Conservation (phyloP, 2,329 filamentous ascomycete species). For the Hypomyces perniciosus region DNA sequence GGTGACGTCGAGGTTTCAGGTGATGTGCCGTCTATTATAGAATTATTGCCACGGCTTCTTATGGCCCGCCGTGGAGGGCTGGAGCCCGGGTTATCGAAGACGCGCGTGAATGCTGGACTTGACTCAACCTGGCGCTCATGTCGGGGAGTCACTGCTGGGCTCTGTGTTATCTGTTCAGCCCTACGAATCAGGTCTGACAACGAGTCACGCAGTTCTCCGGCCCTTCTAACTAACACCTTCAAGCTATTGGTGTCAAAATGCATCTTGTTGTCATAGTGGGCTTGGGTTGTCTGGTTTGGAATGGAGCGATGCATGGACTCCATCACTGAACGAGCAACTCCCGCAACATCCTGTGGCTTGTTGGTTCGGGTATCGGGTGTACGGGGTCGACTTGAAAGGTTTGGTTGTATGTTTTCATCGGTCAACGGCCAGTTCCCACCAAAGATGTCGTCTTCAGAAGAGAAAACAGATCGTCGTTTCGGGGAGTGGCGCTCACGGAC, state of each 20-base stretch:
- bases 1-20: constrained; percentile 47
- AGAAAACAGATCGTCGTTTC: constrained; percentile 56
- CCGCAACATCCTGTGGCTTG: constrained; percentile 34
- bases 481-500: constrained; percentile 48
- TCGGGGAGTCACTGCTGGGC: constrained; percentile 47
- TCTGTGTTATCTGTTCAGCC: constrained; percentile 52
- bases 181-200: constrained; percentile 55
- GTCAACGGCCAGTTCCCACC: constrained; percentile 43
- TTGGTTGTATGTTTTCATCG: constrained; percentile 30
- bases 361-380: constrained; percentile 33
- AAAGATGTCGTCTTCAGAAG: constrained; percentile 62
- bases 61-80: constrained; percentile 47
- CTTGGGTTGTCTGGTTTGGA: constrained; percentile 32
- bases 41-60: constrained; percentile 49
- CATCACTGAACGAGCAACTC: constrained; percentile 53
- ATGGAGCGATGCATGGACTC: constrained; percentile 54
- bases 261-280: constrained; percentile 38
- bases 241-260: constrained; percentile 65
- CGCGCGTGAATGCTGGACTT: constrained; percentile 61
- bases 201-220: constrained; percentile 52
- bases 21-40: constrained; percentile 43
- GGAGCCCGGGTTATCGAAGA: constrained; percentile 57
- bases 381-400: constrained; percentile 36
- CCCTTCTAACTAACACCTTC: constrained; percentile 59
- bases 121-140: constrained; percentile 43